Percentiles rank a stretch among this genome's conserved stretches.
These are phyloP conservation scores for Corylus avellana DNA, from an alignment of 306 rosid species.

Conservation along the genomic window DNA sequence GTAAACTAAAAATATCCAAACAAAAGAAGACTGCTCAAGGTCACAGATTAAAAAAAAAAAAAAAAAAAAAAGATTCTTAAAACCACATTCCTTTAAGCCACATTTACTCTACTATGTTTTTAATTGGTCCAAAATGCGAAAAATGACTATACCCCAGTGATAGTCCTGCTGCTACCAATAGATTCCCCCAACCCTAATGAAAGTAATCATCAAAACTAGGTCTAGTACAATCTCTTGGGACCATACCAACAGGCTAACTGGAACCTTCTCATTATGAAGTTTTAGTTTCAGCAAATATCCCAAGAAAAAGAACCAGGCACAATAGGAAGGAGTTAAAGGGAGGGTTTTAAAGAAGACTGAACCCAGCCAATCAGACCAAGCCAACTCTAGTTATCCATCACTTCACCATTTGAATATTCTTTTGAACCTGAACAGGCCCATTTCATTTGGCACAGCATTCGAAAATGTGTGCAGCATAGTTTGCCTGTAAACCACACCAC, in stretches of 20 bases:
- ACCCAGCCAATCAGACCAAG: background rate
- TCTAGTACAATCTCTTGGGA: background rate
- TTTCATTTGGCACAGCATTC: background rate
- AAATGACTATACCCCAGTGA: background rate
- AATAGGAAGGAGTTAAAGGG: background rate
- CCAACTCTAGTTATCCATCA: background rate
- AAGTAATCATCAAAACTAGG: background rate
- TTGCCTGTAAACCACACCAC: background rate
- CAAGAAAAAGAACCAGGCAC: background rate
- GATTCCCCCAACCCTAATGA: background rate
- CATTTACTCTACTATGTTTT: background rate
- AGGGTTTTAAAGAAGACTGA: background rate
- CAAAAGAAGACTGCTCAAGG: background rate
- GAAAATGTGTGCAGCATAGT: background rate
- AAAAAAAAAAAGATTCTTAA: background rate
- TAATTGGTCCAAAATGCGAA: background rate
- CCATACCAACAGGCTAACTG: background rate
- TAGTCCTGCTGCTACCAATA: background rate
- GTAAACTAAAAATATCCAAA: background rate
- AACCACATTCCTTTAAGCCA: background rate
- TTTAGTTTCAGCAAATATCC: background rate
- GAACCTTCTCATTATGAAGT: background rate
- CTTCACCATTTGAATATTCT: background rate
- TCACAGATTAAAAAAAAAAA: background rate
- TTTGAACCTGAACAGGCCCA: background rate